phyloP scores from a whole-genome alignment of 371 early-diverging fungal species.

The Rhizopus sp. region DNA sequence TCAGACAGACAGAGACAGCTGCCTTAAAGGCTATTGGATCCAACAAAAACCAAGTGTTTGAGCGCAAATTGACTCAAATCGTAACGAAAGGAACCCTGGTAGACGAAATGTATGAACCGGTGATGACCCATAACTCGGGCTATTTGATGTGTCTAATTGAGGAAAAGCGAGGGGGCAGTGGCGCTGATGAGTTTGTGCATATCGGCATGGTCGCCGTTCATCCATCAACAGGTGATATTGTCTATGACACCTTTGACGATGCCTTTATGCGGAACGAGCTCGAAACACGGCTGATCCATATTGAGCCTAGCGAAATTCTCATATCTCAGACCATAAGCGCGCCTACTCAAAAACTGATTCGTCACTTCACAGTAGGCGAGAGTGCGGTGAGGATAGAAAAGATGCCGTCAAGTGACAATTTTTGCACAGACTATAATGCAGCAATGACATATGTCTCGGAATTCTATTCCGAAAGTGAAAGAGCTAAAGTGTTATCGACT shows the following conservation, averaged over 20 bases:
- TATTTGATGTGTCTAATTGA: conserved; percentile 66
- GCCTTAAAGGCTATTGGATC: conserved; percentile 80
- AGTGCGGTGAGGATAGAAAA: conserved; percentile 64
- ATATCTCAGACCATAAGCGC: conserved; percentile 55
- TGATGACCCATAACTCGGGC: conserved; percentile 22
- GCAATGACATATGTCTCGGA: conserved; percentile 56
- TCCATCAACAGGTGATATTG: conserved; percentile 71
- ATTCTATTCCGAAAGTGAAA: conserved; percentile 45
- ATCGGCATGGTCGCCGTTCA: conserved; percentile 68
- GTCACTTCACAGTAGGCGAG: conserved; percentile 31
- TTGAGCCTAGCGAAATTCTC: conserved; percentile 79
- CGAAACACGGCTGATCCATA: conserved; percentile 77
- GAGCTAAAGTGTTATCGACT: conserved; percentile 9
- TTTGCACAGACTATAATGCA: conserved; percentile 41
- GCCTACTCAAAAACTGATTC: conserved; percentile 59
- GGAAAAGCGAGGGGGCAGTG: conserved; percentile 52
- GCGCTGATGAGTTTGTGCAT: conserved; percentile 48
- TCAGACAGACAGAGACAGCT: conserved; percentile 86
- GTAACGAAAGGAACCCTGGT: conserved; percentile 82
- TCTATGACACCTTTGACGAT: conserved; percentile 79
- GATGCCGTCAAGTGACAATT: conserved; percentile 43
- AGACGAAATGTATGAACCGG: conserved; percentile 57
- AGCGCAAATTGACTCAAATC: conserved; percentile 71
- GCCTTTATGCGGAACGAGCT: conserved; percentile 69
- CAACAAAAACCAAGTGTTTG: conserved; percentile 75